These are phyloP conservation scores for Ophiosphaerella narmari DNA, from an alignment of 2,329 filamentous ascomycete species.

Conservation along the genomic window DNA sequence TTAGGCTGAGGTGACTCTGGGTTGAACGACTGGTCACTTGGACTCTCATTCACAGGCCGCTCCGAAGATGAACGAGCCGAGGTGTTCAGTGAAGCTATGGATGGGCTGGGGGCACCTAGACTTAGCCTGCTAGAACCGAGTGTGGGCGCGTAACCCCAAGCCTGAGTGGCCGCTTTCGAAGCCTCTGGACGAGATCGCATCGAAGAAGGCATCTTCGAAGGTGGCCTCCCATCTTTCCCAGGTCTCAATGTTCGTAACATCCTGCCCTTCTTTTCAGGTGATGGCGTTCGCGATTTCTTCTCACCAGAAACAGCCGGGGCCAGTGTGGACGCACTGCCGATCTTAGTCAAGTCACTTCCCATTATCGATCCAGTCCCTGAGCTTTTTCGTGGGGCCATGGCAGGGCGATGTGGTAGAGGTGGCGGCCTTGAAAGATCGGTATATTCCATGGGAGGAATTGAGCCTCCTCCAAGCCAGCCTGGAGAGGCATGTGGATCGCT, in stretches of 20 bases:
- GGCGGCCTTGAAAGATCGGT: conserved; percentile 75
- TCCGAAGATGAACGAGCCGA: conserved; percentile 39
- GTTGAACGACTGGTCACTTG: conserved; percentile 14
- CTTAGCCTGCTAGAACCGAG: conserved; percentile 19
- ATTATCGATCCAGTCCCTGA: conserved; percentile 32
- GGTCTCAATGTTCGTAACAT: conserved; percentile 62
- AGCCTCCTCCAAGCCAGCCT: conserved; percentile 77
- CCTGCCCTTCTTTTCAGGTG: conserved; percentile 63
- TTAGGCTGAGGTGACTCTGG: conserved; percentile 14
- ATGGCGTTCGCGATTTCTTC: conserved; percentile 61
- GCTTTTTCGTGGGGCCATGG: conserved; percentile 54
- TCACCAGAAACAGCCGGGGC: conserved; percentile 45
- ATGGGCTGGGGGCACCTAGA: conserved; percentile 13
- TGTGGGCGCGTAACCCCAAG: conserved; percentile 55
- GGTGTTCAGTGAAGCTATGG: conserved; percentile 14
- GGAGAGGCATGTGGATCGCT: conserved; percentile 19
- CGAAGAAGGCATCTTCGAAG: conserved; percentile 52
- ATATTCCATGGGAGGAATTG: conserved; percentile 79
- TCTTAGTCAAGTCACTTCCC: conserved; percentile 28
- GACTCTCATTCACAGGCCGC: conserved; percentile 25
- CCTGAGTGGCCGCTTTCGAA: conserved; percentile 65
- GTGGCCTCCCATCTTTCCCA: conserved; percentile 50
- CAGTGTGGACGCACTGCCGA: conserved; percentile 29
- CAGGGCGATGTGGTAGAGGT: conserved; percentile 64
- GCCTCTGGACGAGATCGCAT: conserved; percentile 57